Evolutionary conservation across 805 yeast genomes (phyloP), one percentile per base, ranked within the genome.

Genomic region (Ogataea paradorogensis): DNA sequence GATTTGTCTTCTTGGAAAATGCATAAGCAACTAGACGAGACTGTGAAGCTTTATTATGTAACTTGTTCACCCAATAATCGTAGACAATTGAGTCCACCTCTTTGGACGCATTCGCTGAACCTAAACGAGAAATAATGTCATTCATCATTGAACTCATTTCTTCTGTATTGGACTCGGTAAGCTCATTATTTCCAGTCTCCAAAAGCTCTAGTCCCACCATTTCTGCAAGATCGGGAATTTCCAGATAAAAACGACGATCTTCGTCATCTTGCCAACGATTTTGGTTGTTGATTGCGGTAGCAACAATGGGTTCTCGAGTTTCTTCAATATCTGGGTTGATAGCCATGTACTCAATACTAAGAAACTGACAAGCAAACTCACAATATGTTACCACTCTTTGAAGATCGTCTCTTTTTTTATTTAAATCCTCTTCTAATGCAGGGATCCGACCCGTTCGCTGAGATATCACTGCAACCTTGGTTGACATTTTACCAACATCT

Each of bases 11-110:
- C 43, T 75, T 74, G 31, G 66, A 59, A 33, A 71, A 64, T 15
- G 74, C 76, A 53, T 77, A 78, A 37, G 71, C 74, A 34, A 76
- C 53, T 7, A 89, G 55, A 48, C 87, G 67, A 47, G 78, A 74
- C 33, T 71, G 73, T 0, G 95, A 78, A 0, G 93, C 89, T 57
- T 82, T 86, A 53, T 84, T 85, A 55, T 82, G 75, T 16, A 87
- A 60, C 7, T 61, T 62, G n/a, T 60, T 47, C 3, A 45, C 38
- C 75, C 83, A 74, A 57, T 74, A 82, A 7, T 65, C 67, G 11
- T 56, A 43, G 1, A 71, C 74, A 5, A 74, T 58, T 3, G 63
- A 59, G 43, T 80, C 84, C 14, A 82, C 61, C 14, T 72, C 80
- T 33, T 69, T 65, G 7, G 68, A 75, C 1, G 73, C 65, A 3